These are phyloP conservation scores for Dryas octopetala DNA, from an alignment of 306 rosid genomes.

Conservation along the genomic window DNA sequence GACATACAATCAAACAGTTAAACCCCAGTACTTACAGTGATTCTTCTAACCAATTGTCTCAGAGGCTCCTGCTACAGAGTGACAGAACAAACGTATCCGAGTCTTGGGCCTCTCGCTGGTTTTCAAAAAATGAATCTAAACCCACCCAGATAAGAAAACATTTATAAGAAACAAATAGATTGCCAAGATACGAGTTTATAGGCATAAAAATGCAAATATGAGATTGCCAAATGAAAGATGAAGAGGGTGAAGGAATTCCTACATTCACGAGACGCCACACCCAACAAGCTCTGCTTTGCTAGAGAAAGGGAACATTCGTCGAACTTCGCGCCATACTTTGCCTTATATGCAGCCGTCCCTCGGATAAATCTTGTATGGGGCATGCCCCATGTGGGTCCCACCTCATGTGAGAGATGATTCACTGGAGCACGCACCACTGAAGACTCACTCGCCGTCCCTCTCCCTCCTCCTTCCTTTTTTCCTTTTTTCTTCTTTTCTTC, in stretches of 20 bases:
- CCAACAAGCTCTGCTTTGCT: slow-evolving; percentile 5
- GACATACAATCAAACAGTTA: slow-evolving; percentile 22
- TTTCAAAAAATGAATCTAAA: slow-evolving; percentile 25
- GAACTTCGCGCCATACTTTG: slow-evolving; percentile 35
- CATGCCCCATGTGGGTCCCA: too few relatives aligned
- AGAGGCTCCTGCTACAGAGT: not conserved
- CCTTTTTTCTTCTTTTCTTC: not conserved
- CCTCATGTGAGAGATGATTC: too few relatives aligned
- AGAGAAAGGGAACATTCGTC: slow-evolving; percentile 9
- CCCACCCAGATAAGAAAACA: not conserved
- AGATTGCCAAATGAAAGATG: not conserved
- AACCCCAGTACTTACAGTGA: slow-evolving; percentile 18
- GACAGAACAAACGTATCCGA: not conserved
- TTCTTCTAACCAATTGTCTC: slow-evolving; percentile 9
- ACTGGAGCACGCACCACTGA: too few relatives aligned
- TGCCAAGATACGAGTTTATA: not conserved
- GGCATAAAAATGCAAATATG: not conserved
- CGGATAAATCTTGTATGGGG: too few relatives aligned
- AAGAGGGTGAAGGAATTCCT: not conserved
- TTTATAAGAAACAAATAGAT: not conserved
- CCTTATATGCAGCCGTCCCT: not conserved
- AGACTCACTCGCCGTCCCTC: not conserved
- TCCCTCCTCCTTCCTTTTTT: not conserved
- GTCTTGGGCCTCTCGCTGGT: slow-evolving; percentile 27
- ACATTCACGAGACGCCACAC: slow-evolving; percentile 21